These are phyloP conservation scores for Galerina sulciceps DNA, from an alignment of 768 basidiomycete genomes.

Conservation along the genomic window DNA sequence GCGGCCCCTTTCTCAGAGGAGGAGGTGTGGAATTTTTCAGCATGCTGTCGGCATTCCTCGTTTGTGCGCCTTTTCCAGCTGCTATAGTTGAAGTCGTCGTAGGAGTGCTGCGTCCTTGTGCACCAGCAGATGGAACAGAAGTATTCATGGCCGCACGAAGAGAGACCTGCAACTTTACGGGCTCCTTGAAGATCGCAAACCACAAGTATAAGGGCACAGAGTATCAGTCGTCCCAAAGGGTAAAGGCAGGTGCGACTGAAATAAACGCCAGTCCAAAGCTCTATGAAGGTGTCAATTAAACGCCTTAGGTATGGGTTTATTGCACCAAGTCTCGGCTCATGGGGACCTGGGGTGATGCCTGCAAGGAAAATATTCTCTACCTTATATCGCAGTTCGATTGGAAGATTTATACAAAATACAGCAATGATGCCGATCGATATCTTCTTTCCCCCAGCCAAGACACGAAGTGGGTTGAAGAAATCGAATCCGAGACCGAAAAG, in stretches of 20 bases:
- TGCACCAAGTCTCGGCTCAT: constrained; percentile 26
- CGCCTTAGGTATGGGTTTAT: constrained; percentile 34
- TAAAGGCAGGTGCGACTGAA: constrained; percentile 1
- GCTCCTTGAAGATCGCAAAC: constrained; percentile 42
- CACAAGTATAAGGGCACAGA: constrained; percentile 27
- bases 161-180: constrained; percentile 24
- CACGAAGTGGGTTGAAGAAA: constrained; percentile 38
- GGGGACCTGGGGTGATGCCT: constrained; percentile 32
- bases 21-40: background rate
- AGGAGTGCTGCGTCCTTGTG: constrained; percentile 8
- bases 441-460: constrained; percentile 22
- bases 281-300: constrained; percentile 29
- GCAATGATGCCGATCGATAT: constrained; percentile 35
- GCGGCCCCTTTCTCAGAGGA: background rate
- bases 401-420: constrained; percentile 36
- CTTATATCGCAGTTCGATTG: constrained; percentile 30
- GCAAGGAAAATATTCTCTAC: constrained; percentile 36
- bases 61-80: constrained; percentile 22
- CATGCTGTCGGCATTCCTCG: constrained; percentile 14
- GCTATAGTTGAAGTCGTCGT: constrained; percentile 16
- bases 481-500: constrained; percentile 33
- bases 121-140: constrained; percentile 19
- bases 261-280: constrained; percentile 5
- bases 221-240: constrained; percentile 20
- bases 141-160: constrained; percentile 1